Conservation (phyloP, 2,329 filamentous ascomycete species). For the Pyrenochaeta sp. region DNA sequence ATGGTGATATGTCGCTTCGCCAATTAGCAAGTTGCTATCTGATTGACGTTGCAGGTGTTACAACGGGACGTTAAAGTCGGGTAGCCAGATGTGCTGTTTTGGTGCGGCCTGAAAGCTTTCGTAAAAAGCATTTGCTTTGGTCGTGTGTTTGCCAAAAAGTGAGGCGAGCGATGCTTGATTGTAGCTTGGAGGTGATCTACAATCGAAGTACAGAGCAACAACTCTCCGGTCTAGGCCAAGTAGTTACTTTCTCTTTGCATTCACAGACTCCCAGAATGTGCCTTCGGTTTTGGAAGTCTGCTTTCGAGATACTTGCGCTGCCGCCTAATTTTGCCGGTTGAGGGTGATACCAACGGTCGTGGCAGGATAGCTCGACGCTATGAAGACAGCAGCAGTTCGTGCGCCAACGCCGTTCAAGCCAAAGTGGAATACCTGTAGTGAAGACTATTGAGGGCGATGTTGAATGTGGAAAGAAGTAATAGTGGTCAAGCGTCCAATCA, state of each 20-base stretch:
- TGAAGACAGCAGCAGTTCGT: neutral
- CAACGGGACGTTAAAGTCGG: neutral
- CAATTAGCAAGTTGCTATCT: neutral
- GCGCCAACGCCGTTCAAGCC: neutral
- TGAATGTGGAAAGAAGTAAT: neutral
- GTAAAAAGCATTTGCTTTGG: neutral
- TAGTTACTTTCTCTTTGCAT: neutral
- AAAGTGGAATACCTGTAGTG: neutral
- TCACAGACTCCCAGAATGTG: neutral
- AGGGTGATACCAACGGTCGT: neutral
- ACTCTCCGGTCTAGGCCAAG: neutral
- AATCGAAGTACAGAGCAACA: neutral
- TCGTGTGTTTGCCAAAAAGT: neutral
- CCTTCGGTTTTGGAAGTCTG: neutral
- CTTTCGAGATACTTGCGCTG: neutral
- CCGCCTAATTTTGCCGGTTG: neutral
- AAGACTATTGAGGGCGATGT: neutral
- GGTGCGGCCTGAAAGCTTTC: neutral
- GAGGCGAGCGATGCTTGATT: neutral
- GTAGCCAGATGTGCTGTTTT: neutral
- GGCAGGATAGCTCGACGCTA: neutral
- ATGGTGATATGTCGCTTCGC: slow-evolving; percentile 58
- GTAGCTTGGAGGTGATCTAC: neutral
- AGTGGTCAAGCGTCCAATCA: slow-evolving; percentile 25
- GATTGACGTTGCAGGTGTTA: neutral